Evolutionary conservation across 169 alveolate genomes (phyloP).

Genomic region (Cryptosporidium baileyi): DNA sequence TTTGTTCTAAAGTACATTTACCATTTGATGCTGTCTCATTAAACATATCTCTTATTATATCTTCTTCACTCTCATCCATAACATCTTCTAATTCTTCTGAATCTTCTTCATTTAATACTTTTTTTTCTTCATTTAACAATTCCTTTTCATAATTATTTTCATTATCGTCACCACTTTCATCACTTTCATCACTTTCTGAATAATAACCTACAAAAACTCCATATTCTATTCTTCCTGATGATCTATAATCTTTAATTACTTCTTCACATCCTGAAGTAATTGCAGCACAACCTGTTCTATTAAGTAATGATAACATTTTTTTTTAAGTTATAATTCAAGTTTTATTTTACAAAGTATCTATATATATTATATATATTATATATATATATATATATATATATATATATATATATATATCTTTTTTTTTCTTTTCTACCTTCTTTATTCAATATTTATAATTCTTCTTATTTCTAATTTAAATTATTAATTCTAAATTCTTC

Average conservation of each 20-base stretch:
- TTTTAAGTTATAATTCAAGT: not conserved
- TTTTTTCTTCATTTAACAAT: not conserved
- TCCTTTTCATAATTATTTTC: not conserved
- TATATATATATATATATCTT: no score
- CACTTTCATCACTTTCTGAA: conserved; percentile 57
- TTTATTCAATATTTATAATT: no score
- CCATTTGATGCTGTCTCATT: conserved; percentile 41
- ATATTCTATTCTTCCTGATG: conserved; percentile 52
- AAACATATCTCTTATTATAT: conserved; percentile 41
- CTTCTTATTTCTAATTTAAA: no score
- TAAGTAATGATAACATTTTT: conserved; percentile 22
- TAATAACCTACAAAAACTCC: conserved; percentile 66
- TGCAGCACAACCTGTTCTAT: conserved; percentile 47
- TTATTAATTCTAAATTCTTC: no score
- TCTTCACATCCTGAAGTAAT: conserved; percentile 52
- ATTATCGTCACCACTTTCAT: not conserved
- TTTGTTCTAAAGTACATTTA: conserved; percentile 6
- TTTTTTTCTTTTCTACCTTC: not conserved
- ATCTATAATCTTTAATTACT: not conserved
- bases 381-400: not conserved
- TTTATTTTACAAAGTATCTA: not conserved
- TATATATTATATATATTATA: not conserved
- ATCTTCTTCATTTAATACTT: not conserved
- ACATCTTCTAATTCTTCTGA: conserved; percentile 11
- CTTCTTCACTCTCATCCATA: conserved; percentile 41